Percentiles rank a stretch among this genome's conserved stretches.
Conservation (phyloP, 2,329 filamentous ascomycete species). For the Diaporthe citrichinensis region DNA sequence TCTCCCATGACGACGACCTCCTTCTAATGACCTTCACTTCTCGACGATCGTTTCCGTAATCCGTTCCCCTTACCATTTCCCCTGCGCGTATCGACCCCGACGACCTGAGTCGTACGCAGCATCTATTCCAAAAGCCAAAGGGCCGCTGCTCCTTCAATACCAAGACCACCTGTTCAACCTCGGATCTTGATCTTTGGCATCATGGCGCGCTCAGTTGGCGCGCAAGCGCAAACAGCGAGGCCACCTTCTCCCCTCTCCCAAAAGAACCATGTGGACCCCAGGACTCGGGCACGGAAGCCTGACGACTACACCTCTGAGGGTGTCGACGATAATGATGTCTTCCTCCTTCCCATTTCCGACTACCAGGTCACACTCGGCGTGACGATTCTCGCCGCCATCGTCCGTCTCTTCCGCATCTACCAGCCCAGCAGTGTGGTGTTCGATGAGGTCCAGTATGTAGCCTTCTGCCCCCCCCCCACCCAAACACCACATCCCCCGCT, state of each 20-base stretch:
- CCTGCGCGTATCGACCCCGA: conserved; percentile 8
- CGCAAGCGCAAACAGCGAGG: conserved; percentile 53
- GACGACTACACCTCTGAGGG: conserved; percentile 81
- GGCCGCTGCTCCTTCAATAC: conserved; percentile 10
- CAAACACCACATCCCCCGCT: conserved; percentile 14
- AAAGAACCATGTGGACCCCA: conserved; percentile 38
- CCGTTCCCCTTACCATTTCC: conserved; percentile 31
- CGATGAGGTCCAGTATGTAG: conserved; percentile 97
- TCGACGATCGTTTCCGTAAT: conserved; percentile 56
- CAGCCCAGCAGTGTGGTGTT: conserved; percentile 97
- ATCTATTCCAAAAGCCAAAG: conserved; percentile 16
- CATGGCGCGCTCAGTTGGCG: conserved; percentile 57
- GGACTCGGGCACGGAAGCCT: conserved; percentile 50
- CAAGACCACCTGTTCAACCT: background rate
- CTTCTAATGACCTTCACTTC: conserved; percentile 60
- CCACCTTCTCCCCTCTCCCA: conserved; percentile 44
- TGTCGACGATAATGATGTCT: conserved; percentile 91
- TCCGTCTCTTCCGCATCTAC: conserved; percentile 95
- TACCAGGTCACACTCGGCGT: conserved; percentile 82
- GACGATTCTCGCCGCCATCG: conserved; percentile 81
- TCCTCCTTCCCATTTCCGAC: conserved; percentile 86
- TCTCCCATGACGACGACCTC: conserved; percentile 46
- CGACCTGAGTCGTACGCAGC: conserved; percentile 22
- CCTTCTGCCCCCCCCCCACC: conserved; percentile 28
- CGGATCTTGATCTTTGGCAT: conserved; percentile 39